Percentiles rank a stretch among this genome's conserved stretches.
These are phyloP conservation scores for Eutypa lata DNA, from an alignment of 2,329 filamentous ascomycete genomes.

Conservation along the genomic window DNA sequence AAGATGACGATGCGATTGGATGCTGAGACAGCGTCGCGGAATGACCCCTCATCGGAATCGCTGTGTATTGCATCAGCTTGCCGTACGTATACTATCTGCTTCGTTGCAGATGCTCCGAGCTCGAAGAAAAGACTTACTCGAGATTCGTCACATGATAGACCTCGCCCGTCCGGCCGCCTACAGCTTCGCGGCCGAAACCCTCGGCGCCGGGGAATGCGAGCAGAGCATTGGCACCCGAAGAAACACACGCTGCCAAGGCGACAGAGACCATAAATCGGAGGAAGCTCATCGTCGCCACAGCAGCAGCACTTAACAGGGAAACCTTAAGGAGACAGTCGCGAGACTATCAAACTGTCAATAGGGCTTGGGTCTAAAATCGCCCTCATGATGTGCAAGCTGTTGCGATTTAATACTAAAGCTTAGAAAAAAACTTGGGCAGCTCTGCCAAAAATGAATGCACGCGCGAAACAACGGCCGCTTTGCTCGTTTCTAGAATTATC, in stretches of 20 bases:
- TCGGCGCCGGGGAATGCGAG: constrained; percentile 49
- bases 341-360: too few relatives aligned
- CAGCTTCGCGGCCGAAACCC: constrained; percentile 44
- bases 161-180: constrained; percentile 42
- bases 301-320: too few relatives aligned
- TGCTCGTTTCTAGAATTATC: too few relatives aligned
- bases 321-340: too few relatives aligned
- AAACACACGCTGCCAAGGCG: constrained; percentile 7
- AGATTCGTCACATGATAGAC: constrained; percentile 49
- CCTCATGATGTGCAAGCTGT: too few relatives aligned
- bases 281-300: constrained; percentile 10
- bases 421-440: too few relatives aligned
- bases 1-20: constrained; percentile 48
- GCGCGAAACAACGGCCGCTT: too few relatives aligned
- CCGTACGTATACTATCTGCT: neutral
- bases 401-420: too few relatives aligned
- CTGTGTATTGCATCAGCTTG: constrained; percentile 10
- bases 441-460: too few relatives aligned
- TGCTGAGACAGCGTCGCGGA: constrained; percentile 47
- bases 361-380: too few relatives aligned
- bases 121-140: constrained; percentile 19
- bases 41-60: constrained; percentile 45
- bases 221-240: constrained; percentile 10
- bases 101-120: too few relatives aligned
- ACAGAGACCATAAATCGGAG: constrained; percentile 8